Evolutionary conservation across 768 basidiomycete species (phyloP).

Genomic region (Pholiota conissans): DNA sequence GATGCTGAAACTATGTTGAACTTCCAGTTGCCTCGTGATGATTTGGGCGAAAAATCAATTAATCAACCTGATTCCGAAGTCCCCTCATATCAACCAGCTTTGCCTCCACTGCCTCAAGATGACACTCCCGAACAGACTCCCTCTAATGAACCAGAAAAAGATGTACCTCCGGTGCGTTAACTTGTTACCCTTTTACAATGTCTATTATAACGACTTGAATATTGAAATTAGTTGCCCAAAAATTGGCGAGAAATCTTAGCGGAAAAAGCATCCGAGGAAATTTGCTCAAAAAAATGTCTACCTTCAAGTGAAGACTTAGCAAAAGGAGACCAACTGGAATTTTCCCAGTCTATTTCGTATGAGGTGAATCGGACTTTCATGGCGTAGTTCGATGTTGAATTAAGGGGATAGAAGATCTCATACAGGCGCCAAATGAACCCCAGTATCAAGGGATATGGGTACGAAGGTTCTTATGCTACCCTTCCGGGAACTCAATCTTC

Average conservation of each 20-base stretch:
- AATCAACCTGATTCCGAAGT: neutral
- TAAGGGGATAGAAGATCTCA: neutral
- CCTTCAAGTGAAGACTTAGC: neutral
- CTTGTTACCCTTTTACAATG: neutral
- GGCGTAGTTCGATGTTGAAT: neutral
- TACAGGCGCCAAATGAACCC: neutral
- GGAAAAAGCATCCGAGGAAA: slow-evolving; percentile 7
- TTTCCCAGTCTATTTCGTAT: neutral
- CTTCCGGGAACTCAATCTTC: slow-evolving; percentile 6
- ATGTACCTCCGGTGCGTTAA: slow-evolving; percentile 15
- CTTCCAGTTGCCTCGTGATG: slow-evolving; percentile 3
- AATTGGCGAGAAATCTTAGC: slow-evolving; percentile 35
- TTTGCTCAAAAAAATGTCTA: neutral
- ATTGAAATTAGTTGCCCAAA: slow-evolving; percentile 26
- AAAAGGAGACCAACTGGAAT: too few species aligned
- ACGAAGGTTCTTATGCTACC: slow-evolving; percentile 8
- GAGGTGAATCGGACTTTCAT: neutral
- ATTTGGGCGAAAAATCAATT: neutral
- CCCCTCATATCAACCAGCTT: neutral
- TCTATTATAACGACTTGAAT: neutral
- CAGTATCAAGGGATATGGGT: neutral
- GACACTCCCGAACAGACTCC: neutral
- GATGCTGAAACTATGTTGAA: neutral
- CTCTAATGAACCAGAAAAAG: slow-evolving; percentile 1
- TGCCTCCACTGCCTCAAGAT: neutral